Conservation (phyloP, 2,329 filamentous ascomycete species). For the Graphilbum fragrans region DNA sequence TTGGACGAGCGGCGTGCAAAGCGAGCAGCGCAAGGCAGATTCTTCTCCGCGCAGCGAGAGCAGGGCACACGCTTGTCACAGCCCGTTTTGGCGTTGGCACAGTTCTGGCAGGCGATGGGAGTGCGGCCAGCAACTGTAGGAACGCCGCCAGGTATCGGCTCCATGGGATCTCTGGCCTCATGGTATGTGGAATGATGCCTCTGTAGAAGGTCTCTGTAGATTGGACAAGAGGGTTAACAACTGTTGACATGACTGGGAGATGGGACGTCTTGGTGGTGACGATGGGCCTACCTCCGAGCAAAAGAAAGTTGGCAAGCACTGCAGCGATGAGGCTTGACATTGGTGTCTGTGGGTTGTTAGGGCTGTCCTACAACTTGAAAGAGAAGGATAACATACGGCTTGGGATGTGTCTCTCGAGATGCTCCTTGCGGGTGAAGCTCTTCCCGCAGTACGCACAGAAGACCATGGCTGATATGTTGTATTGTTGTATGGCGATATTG, state of each 20-base stretch:
- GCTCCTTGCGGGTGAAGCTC: slow-evolving; percentile 42
- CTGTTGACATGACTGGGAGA: too few relatives aligned
- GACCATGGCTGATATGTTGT: slow-evolving; percentile 19
- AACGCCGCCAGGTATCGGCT: slow-evolving; percentile 28
- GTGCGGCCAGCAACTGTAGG: slow-evolving; percentile 28
- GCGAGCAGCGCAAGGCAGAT: slow-evolving; percentile 32
- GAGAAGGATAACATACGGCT: slow-evolving; percentile 26
- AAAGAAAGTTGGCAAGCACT: slow-evolving; percentile 36
- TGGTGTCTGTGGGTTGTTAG: slow-evolving; percentile 32
- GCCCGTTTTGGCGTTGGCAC: slow-evolving; percentile 36
- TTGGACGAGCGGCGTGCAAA: slow-evolving; percentile 40
- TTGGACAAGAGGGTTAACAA: not conserved
- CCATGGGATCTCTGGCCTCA: slow-evolving; percentile 33
- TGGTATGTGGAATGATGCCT: slow-evolving; percentile 39
- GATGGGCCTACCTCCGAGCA: slow-evolving; percentile 28
- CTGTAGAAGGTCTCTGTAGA: slow-evolving; percentile 34
- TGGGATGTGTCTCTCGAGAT: slow-evolving; percentile 42
- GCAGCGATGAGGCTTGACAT: slow-evolving; percentile 41
- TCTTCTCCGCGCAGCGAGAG: slow-evolving; percentile 35
- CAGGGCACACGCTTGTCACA: slow-evolving; percentile 38
- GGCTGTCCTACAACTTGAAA: too few relatives aligned
- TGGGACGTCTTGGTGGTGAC: not conserved
- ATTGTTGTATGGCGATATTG: too few relatives aligned
- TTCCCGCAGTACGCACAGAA: slow-evolving; percentile 43
- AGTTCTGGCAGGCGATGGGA: slow-evolving; percentile 37